Base-by-base conservation (phyloP, 495 filamentous ascomycete species). In the Xylaria castorea region DNA sequence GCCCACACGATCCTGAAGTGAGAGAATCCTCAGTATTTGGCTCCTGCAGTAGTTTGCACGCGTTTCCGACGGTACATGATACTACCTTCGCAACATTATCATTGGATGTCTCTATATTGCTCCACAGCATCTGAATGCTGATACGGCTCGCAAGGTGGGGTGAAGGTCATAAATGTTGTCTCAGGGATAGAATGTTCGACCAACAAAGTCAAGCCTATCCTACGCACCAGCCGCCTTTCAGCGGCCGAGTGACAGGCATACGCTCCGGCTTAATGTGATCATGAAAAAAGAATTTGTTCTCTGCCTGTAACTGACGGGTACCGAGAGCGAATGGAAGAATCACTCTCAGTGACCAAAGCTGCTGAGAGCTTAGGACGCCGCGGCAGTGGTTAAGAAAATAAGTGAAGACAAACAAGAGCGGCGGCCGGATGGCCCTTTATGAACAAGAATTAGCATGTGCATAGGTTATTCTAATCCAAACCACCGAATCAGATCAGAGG, bases 231-330 rank as follows among this genome's bases (percentile, higher is more conserved):
- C 85, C 82, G 85, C 88, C 90, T 95, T 84, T 95, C 92, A 88
- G 89, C 84, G 90, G 90, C 88, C 89, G 79, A 78, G 83, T 84
- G 82, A 75, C 77, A 86, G 79, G 81, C 64, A 80, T 89, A 85
- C 86, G 92, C 94, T 95, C 94, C 94, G 93, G 94, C 94, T 97
- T 96, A 97, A 94, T 96, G 92, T 88, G 91, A 90, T 91, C 92
- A 80, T 60, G 40, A 70, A 73, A 72, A 68, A 60, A 1, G 48
- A 53, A 53, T 74, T 83, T 84, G 76, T 63, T 87, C 77, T 87
- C 76, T 82, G 85, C 85, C 84, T 78, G 78, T 79, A 62, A 78
- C 73, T 78, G 78, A 78, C 78, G 76, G 73, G 70, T 80, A 85
- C 85, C 78, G 83, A 82, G 83, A 76, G 80, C 77, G 82, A 80